Evolutionary conservation across 1,284 basidiomycete genomes (phyloP).

Genomic region (Hortiboletus rubellus): DNA sequence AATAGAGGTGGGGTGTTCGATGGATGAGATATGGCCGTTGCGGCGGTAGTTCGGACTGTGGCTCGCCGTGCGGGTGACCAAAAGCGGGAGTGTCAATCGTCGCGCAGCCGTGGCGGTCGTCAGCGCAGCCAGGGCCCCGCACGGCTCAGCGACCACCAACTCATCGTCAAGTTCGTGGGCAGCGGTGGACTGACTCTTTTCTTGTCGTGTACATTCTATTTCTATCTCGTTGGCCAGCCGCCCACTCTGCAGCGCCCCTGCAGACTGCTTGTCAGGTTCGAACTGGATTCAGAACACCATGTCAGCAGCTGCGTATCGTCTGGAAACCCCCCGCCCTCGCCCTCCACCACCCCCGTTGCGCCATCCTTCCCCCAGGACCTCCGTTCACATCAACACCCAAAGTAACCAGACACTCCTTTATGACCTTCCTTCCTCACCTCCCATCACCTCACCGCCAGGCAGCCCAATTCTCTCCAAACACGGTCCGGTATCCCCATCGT

Average conservation of each 20-base stretch:
- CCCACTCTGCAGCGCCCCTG: conserved; percentile 3
- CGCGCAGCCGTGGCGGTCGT: conserved; percentile 24
- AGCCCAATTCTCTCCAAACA: conserved; percentile 42
- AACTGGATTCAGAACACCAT: conserved; percentile 43
- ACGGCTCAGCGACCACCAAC: conserved; percentile 31
- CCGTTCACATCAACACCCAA: conserved; percentile 41
- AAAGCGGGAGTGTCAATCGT: conserved; percentile 22
- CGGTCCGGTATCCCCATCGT: conserved; percentile 51
- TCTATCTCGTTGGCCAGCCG: conserved; percentile 19
- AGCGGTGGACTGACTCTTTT: conserved; percentile 9
- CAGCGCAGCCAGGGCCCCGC: conserved; percentile 32
- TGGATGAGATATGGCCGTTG: not conserved
- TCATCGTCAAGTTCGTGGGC: conserved; percentile 9
- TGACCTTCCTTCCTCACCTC: conserved; percentile 64
- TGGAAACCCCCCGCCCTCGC: conserved; percentile 62
- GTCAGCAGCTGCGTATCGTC: conserved; percentile 60
- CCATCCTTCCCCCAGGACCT: conserved; percentile 49
- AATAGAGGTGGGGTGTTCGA: not conserved
- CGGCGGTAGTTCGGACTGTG: conserved; percentile 14
- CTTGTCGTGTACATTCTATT: conserved; percentile 22
- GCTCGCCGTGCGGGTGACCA: conserved; percentile 12
- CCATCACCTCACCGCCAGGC: conserved; percentile 49
- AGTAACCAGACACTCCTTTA: conserved; percentile 59
- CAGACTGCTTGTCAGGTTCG: conserved; percentile 24
- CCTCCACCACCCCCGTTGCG: conserved; percentile 64